Percentiles rank a stretch among this genome's conserved stretches.
Conservation (phyloP, 2,329 filamentous ascomycete genomes). For the Rhexocercosporidium sp. region DNA sequence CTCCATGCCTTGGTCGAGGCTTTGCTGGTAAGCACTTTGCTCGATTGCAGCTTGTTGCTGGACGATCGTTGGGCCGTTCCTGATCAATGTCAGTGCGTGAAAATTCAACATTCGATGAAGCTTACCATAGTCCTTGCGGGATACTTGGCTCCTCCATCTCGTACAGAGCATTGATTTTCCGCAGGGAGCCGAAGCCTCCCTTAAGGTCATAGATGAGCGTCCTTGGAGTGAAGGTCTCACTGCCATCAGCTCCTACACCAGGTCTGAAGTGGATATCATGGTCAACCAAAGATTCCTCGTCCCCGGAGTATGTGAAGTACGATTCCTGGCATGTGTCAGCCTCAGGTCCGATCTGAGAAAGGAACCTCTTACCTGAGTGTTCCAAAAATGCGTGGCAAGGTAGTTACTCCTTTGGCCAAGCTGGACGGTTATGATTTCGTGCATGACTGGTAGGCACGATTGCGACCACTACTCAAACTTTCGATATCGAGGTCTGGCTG, state of each 20-base stretch:
- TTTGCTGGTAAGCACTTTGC: constrained; percentile 77
- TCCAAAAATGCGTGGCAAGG: constrained; percentile 96
- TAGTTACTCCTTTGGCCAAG: constrained; percentile 94
- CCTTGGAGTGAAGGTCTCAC: constrained; percentile 90
- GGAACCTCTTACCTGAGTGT: constrained; percentile 69
- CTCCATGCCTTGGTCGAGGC: constrained; percentile 72
- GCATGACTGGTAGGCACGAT: constrained; percentile 63
- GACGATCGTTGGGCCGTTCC: constrained; percentile 70
- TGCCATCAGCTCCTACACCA: constrained; percentile 80
- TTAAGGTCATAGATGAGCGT: constrained; percentile 96
- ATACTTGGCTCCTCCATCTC: constrained; percentile 43
- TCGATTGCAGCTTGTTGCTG: constrained; percentile 72
- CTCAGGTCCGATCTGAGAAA: neutral
- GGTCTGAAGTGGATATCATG: constrained; percentile 90
- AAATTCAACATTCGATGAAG: neutral
- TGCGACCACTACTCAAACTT: neutral
- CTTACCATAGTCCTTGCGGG: constrained; percentile 47
- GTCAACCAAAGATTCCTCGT: constrained; percentile 71
- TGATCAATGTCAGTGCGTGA: constrained; percentile 41
- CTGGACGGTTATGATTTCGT: constrained; percentile 93
- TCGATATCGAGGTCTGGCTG: neutral
- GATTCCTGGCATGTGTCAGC: constrained; percentile 71
- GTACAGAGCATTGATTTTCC: constrained; percentile 88
- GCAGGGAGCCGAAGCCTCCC: constrained; percentile 86
- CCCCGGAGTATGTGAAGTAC: constrained; percentile 86